Evolutionary conservation across 2,329 filamentous ascomycete genomes (phyloP).

Genomic region (Penicillium sp.): DNA sequence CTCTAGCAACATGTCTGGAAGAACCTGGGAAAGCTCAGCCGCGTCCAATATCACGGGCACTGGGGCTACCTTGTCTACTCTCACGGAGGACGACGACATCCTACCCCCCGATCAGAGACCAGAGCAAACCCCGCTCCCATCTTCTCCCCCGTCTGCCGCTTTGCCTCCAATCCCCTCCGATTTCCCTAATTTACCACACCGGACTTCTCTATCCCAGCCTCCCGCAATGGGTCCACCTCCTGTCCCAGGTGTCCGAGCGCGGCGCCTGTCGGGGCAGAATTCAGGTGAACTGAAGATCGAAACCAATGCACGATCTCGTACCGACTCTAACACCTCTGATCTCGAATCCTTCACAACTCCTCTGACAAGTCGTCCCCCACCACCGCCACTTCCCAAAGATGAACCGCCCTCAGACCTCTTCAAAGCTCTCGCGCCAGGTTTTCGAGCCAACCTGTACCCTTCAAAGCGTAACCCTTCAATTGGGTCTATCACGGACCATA

Average conservation of each 20-base stretch:
- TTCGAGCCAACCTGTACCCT: slow-evolving; percentile 21
- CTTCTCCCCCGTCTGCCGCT: slow-evolving; percentile 35
- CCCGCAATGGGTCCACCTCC: slow-evolving; percentile 24
- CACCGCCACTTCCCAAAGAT: slow-evolving; percentile 32
- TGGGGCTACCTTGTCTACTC: slow-evolving; percentile 68
- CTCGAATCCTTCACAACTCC: slow-evolving; percentile 30
- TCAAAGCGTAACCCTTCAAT: slow-evolving; percentile 35
- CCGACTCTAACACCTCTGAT: slow-evolving; percentile 19
- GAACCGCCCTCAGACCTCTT: slow-evolving; percentile 20
- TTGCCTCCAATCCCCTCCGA: slow-evolving; percentile 48
- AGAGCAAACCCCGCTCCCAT: slow-evolving; percentile 32
- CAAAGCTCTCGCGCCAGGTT: slow-evolving; percentile 14
- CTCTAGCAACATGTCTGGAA: slow-evolving; percentile 74
- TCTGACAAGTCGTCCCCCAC: slow-evolving; percentile 24
- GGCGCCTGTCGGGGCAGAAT: slow-evolving; percentile 78
- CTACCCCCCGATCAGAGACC: slow-evolving; percentile 38
- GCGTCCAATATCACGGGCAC: slow-evolving; percentile 70
- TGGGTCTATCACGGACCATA: slow-evolving; percentile 40
- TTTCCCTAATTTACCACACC: slow-evolving; percentile 21
- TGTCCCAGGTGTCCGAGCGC: slow-evolving; percentile 63
- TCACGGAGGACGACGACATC: slow-evolving; percentile 62
- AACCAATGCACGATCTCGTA: slow-evolving; percentile 52
- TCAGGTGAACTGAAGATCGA: slow-evolving; percentile 86
- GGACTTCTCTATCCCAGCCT: slow-evolving; percentile 16
- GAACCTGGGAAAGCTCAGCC: slow-evolving; percentile 78